Base-by-base conservation (phyloP, 441 rosid species). In the Metrosideros polymorpha region DNA sequence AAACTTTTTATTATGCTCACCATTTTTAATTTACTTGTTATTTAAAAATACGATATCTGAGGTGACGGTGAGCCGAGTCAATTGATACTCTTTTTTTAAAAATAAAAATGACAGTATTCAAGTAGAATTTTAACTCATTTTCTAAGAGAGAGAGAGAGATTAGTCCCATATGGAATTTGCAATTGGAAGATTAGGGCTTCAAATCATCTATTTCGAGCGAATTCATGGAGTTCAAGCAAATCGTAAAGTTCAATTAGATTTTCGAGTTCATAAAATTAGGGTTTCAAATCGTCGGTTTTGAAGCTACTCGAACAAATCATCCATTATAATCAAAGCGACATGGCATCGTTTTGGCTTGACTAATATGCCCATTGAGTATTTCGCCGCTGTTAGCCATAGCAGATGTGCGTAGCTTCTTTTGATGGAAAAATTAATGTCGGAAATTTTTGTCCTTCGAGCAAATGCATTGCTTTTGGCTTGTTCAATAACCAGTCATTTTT, bases 321-420 rank as follows among this genome's bases (percentile, higher is more conserved):
- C 63, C 18, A n/a, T 6, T n/a, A 12, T 12, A n/a, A 56, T n/a
- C 2, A 4, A 56, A 6, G 63, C n/a, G 63, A 56, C 63, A 56
- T 56, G 63, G 63, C 32, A 5, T 56, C 4, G 17, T 56, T 56
- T 5, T 56, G 8, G 32, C 63, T 5, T 4, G 2, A 32, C 7
- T 6, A 4, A n/a, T 56, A 27, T 27, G 63, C 15, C 1, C 63
- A n/a, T 57, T 57, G 18, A 4, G 5, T 13, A n/a, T 57, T 6
- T n/a, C 9, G 12, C 32, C 32, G 1, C 9, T n/a, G 2, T 30
- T n/a, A 57, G 32, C 4, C 7, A 0, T 0, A 0, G 17, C 1
- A 13, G 32, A 57, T 12, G 63, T 57, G 63, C 63, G 0, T 13
- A n/a, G 32, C 19, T 29, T 59, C 39, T 59, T 59, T 29, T 19